Base-by-base conservation (phyloP, 352 stramenopile species). In the Phytopythium cucurbitacearum region DNA sequence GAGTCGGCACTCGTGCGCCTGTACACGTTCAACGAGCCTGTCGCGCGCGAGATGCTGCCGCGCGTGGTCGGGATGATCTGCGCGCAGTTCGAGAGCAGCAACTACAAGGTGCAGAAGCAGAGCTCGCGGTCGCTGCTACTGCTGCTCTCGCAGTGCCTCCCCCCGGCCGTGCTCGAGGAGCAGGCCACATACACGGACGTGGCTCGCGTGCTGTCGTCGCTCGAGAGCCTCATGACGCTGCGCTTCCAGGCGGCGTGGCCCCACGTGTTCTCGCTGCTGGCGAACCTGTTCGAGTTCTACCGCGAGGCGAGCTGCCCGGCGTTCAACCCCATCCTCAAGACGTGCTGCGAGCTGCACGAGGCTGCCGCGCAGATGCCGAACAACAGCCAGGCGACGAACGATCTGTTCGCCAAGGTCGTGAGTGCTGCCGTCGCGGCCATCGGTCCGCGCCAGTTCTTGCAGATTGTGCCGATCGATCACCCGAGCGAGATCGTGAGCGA, bases 231-330 rank as follows among this genome's bases (percentile, higher is more conserved):
- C 7, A 83, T 91, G 44, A 91, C 80, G 48, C 67, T 95, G 51
- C 83, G 83, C 40, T 95, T 91, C 67, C 85, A 93, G 62, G 54
- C 64, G 13, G 85, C 82, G 15, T 95, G 85, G 85, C 74, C 69
- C 32, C 80, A 91, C 47, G 60, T 91, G n/a, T 91, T 95, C 58
- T 60, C 69, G 4, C 60, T 90, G 51, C 75, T 95, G 40, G 73
- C 73, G 7, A 73, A 80, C 10, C 71, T 95, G 2, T 90, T 91
- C 52, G 63, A 74, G 44, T 84, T 91, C 53, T 92, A 90, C 57
- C 74, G 83, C 45, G 34, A 65, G 34, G 65, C 68, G 6, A 84
- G 74, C 48, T 70, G 68, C 32, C 77, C 76, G 3, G 67, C 80
- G 15, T 69, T 95, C 6, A 67, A 90, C 62, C 62, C 75, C 5